A percentile compares a stretch with the other conserved stretches of the same genome.
Evolutionary conservation across 2,329 filamentous ascomycete genomes (phyloP).

Genomic region (Hymenoscyphus linearis): DNA sequence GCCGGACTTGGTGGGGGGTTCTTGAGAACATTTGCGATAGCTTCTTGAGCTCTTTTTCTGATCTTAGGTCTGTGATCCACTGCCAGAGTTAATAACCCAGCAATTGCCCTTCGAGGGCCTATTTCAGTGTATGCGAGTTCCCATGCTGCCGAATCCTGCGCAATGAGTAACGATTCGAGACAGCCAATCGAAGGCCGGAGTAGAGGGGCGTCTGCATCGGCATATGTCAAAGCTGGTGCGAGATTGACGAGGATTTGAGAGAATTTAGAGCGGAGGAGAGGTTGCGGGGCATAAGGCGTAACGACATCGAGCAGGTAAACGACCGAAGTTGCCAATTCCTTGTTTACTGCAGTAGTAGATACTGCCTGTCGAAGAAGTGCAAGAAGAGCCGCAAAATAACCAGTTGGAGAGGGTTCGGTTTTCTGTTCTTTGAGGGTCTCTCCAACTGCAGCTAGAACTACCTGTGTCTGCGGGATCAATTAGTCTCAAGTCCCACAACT

Average conservation of each 20-base stretch:
- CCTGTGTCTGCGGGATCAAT: conserved; percentile 56
- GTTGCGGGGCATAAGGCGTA: conserved; percentile 75
- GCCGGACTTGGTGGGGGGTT: conserved; percentile 86
- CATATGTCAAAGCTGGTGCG: conserved; percentile 73
- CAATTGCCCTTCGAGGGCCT: conserved; percentile 80
- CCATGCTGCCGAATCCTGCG: conserved; percentile 86
- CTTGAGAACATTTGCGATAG: conserved; percentile 74
- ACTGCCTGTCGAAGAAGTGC: conserved; percentile 78
- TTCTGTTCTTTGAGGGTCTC: conserved; percentile 87
- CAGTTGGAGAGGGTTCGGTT: conserved; percentile 75
- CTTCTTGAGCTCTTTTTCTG: conserved; percentile 86
- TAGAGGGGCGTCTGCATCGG: conserved; percentile 80
- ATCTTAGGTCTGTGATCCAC: conserved; percentile 90
- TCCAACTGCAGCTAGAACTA: conserved; percentile 87
- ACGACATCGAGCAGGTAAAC: conserved; percentile 95
- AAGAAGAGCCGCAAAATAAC: conserved; percentile 92
- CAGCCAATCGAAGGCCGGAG: conserved; percentile 86
- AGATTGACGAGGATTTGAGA: conserved; percentile 84
- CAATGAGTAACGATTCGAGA: conserved; percentile 83
- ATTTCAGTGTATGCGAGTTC: conserved; percentile 76
- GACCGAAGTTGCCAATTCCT: conserved; percentile 77
- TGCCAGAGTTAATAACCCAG: conserved; percentile 77
- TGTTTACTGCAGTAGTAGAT: conserved; percentile 61
- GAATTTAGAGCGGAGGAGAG: conserved; percentile 91
- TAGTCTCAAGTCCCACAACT: background rate